Base-by-base conservation (phyloP, 2,329 filamentous ascomycete species). In the Fusarium sp. region DNA sequence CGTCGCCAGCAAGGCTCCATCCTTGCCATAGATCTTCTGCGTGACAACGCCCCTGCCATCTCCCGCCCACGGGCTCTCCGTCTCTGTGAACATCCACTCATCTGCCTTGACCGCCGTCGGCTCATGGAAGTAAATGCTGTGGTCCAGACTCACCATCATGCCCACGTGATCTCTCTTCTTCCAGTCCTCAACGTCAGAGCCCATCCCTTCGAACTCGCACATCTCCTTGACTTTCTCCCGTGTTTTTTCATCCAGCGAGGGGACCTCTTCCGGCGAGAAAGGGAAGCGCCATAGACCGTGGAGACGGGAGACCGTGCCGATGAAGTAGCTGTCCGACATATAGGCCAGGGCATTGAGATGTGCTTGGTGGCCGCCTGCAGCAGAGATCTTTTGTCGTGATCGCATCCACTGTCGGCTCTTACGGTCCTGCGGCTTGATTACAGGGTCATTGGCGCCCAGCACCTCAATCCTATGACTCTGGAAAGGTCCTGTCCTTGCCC, bases 251-350 rank as follows among this genome's bases (percentile, higher is more conserved):
- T 87, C 78, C 63, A 88, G 79, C 16, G 80, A 77, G n/a, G 86
- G 83, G n/a, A 90, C 83, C 38, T 88, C 84, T 58, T 86, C 81
- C 3, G 85, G 84, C 15, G 83, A 66, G 51, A 85, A 86, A 2
- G 87, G 88, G 78, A 92, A 93, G 16, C 92, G 87, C 87, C 92
- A 95, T 38, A 98, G 86, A 60, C 89, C 87, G 80, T 98, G 95
- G 58, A 95, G 90, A 22, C 93, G 89, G 29, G 91, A 86, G 10
- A 98, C 89, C 3, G 95, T 98, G 42, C 93, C 95, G 79, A 98
- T 95, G 81, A 99, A 98, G 83, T 93, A 96, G 77, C 88, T 92
- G 81, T 98, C 95, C 27, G 91, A 93, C 84, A 98, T 92, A 83
- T 98, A 99, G 25, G 95, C 95, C 67, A 99, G 85, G 11, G 96